These are phyloP conservation scores for Neobulgaria alba DNA, from an alignment of 2,329 filamentous ascomycete genomes.

Conservation along the genomic window DNA sequence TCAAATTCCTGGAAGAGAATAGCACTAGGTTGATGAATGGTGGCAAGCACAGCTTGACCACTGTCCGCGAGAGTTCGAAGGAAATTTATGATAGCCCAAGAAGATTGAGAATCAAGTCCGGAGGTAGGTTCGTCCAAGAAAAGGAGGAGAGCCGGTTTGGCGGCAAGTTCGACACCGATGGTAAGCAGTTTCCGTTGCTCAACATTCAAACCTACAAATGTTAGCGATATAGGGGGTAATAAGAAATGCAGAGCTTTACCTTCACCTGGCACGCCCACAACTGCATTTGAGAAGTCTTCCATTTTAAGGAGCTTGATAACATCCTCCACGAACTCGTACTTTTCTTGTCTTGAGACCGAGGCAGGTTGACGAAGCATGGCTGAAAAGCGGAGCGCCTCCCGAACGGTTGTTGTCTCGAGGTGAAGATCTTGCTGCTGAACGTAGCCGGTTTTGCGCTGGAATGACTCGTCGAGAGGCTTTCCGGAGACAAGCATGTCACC, in stretches of 20 bases:
- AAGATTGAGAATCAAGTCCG: constrained; percentile 87
- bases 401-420: constrained; percentile 73
- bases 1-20: constrained; percentile 92
- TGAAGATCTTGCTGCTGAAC: constrained; percentile 93
- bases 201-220: constrained; percentile 56
- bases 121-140: constrained; percentile 95
- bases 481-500: constrained; percentile 58
- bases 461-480: constrained; percentile 43
- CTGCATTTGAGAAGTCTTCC: constrained; percentile 82
- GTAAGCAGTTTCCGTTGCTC: constrained; percentile 71
- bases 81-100: constrained; percentile 83
- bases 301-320: constrained; percentile 89
- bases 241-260: too few relatives aligned
- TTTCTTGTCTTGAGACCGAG: constrained; percentile 62
- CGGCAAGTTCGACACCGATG: constrained; percentile 91
- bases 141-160: constrained; percentile 79
- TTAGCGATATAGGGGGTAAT: too few relatives aligned
- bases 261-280: constrained; percentile 86
- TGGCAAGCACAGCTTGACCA: constrained; percentile 86
- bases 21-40: constrained; percentile 90
- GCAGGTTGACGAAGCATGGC: constrained; percentile 80
- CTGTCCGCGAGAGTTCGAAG: constrained; percentile 83
- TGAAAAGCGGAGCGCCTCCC: constrained; percentile 76
- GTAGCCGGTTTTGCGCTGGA: constrained; percentile 88
- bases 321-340: constrained; percentile 81